Conservation (phyloP, 75 land plant species). For the Selaginella moellendorffii region DNA sequence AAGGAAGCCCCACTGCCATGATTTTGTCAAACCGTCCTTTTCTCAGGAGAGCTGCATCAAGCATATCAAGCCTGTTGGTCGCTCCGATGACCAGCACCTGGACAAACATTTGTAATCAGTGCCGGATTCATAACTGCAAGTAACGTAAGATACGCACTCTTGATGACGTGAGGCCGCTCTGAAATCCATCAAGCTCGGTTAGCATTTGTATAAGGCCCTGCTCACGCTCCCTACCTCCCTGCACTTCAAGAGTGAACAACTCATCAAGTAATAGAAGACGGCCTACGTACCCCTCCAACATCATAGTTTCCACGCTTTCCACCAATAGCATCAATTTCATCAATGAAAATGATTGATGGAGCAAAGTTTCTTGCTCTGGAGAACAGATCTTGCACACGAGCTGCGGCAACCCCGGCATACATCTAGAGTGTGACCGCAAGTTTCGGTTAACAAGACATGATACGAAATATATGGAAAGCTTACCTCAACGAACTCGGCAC, state of each 20-base stretch:
- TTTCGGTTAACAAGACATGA: neutral
- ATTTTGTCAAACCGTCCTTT: slow-evolving; percentile 96
- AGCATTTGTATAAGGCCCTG: slow-evolving; percentile 89
- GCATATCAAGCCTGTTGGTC: slow-evolving; percentile 85
- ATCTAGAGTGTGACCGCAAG: slow-evolving; percentile 35
- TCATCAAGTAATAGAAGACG: neutral
- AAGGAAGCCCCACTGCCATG: slow-evolving; percentile 73
- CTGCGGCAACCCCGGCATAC: slow-evolving; percentile 95
- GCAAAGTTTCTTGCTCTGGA: slow-evolving; percentile 73
- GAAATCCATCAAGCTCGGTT: slow-evolving; percentile 97
- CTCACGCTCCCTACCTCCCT: slow-evolving; percentile 99
- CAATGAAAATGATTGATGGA: slow-evolving; percentile 93
- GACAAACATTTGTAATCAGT: slow-evolving; percentile 10
- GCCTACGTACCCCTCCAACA: slow-evolving; percentile 77
- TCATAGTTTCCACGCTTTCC: slow-evolving; percentile 96
- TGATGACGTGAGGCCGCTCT: slow-evolving; percentile 16
- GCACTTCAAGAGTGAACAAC: neutral
- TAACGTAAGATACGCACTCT: neutral
- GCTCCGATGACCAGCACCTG: slow-evolving; percentile 96
- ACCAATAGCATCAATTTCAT: slow-evolving; percentile 99
- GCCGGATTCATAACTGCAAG: too few relatives aligned
- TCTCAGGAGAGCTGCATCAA: slow-evolving; percentile 85
- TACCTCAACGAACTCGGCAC: slow-evolving; percentile 99
- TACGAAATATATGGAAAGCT: too few relatives aligned
- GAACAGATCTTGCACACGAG: slow-evolving; percentile 91